Conservation (phyloP, 441 rosid species). For the Viola pubescens region DNA sequence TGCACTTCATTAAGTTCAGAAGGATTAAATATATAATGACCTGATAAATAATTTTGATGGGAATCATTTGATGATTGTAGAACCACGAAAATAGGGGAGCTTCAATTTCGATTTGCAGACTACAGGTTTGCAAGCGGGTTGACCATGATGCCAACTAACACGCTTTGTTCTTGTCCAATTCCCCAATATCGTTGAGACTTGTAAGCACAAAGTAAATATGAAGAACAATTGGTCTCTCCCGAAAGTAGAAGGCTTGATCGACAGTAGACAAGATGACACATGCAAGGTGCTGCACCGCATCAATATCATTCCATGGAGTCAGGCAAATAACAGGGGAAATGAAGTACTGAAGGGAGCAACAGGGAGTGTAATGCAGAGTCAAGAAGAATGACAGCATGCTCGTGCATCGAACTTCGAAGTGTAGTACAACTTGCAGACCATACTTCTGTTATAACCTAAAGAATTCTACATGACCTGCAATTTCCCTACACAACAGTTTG, state of each 20-base stretch:
- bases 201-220: too few species aligned
- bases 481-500: slow-evolving; percentile 66
- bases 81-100: background rate
- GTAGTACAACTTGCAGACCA: background rate
- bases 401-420: background rate
- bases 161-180: background rate
- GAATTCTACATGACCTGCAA: slow-evolving; percentile 68
- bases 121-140: background rate
- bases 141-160: background rate
- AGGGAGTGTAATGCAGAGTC: background rate
- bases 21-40: too few species aligned
- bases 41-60: too few species aligned
- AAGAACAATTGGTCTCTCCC: too few species aligned
- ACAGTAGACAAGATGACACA: too few species aligned
- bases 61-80: background rate
- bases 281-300: too few species aligned
- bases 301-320: background rate
- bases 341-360: background rate
- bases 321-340: background rate
- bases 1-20: too few species aligned
- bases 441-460: slow-evolving; percentile 10
- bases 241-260: too few species aligned
- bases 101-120: background rate
- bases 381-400: background rate
- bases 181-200: background rate